These are phyloP conservation scores for Pseudisothecium myosuroides DNA, from an alignment of 225 moss, liverwort and hornwort genomes.

Conservation along the genomic window DNA sequence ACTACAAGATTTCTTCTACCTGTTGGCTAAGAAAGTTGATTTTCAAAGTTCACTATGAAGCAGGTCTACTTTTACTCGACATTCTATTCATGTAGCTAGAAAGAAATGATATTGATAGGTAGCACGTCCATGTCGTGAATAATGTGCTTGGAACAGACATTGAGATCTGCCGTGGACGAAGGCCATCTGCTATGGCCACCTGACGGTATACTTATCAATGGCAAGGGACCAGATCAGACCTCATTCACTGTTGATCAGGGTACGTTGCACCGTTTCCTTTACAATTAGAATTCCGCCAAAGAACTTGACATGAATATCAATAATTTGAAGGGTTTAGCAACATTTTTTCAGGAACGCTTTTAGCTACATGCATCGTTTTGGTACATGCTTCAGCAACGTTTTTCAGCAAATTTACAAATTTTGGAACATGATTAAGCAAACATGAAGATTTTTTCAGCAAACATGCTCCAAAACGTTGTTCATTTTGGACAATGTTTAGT, in stretches of 20 bases:
- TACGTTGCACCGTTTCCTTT: not conserved
- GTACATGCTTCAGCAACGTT: not conserved
- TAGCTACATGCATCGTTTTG: not conserved
- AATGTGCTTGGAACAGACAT: not conserved
- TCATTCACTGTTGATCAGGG: conserved; percentile 17
- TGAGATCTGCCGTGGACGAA: conserved; percentile 26
- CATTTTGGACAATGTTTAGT: too few relatives aligned
- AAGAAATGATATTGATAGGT: not conserved
- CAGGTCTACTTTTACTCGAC: not conserved
- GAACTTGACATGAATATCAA: not conserved
- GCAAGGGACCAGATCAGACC: conserved; percentile 22
- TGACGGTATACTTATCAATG: conserved; percentile 40
- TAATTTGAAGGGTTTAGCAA: not conserved
- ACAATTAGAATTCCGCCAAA: not conserved
- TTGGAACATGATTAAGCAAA: not conserved
- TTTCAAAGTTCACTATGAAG: not conserved
- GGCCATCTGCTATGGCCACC: conserved; percentile 23
- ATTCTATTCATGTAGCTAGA: not conserved
- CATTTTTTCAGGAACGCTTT: too few relatives aligned
- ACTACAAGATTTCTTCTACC: not conserved
- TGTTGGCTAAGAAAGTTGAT: not conserved
- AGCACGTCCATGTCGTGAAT: not conserved
- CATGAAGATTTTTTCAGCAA: not conserved
- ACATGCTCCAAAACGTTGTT: not conserved
- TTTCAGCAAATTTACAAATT: not conserved